Base-by-base conservation (phyloP, 768 basidiomycete genomes). In the Mycena indigotica region DNA sequence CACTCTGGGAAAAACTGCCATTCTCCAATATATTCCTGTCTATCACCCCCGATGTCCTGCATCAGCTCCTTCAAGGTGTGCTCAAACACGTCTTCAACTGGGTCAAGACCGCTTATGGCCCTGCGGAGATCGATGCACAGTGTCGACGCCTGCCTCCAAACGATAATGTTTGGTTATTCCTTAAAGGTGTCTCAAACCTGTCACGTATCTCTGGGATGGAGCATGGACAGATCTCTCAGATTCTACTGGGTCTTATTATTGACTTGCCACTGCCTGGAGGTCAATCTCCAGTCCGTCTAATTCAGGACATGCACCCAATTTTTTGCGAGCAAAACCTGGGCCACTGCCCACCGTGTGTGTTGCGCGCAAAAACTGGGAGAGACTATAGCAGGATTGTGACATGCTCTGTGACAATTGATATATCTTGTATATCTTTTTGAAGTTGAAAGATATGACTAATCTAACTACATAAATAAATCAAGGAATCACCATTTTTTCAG, bases 141-240 rank as follows among this genome's bases (percentile, higher is more conserved):
- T 63, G 69, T 40, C 56, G 62, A 1, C 58, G 67, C 3, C 52
- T 73, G 2, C 73, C 70, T n/a, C 66, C 65, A 0, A 71, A 70
- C 52, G 66, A 73, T 39, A 62, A 67, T 16, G 52, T 71, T 15
- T 66, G 66, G 0, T 38, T 65, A 2, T 75, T 75, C 55, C 50
- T 54, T 15, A 67, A 69, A n/a, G 73, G 73, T 2, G 70, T 75
- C 23, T 58, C 60, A 0, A 46, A 40, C 0, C 70, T 74, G 16
- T 65, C 65, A 4, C 62, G 57, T 3, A 57, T 71, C 17, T 65
- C 67, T 12, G 71, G 72, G 13, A 45, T 32, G 0, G 70, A 74
- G 28, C 70, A 72, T 50, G 52, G 45, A 10, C 62, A 72, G 16
- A 69, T 73, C 3, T 57, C 62, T 40, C 35, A 50, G 5, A 50